These are phyloP conservation scores for Ochetophila trinervis DNA, from an alignment of 306 rosid genomes.

Conservation along the genomic window DNA sequence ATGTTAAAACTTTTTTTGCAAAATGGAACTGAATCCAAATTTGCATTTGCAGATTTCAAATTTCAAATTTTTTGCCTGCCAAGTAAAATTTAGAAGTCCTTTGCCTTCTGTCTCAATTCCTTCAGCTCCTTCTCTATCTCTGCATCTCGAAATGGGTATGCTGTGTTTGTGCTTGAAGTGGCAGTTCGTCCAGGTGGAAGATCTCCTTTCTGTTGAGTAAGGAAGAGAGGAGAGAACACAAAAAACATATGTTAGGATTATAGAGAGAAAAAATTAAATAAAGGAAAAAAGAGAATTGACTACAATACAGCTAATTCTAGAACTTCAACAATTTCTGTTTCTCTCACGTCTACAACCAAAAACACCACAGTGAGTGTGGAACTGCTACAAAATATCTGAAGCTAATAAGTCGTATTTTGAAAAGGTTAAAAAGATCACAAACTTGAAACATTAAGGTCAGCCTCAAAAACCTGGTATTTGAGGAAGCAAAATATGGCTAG, in stretches of 20 bases:
- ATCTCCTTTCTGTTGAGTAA: conserved; percentile 75
- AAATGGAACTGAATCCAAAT: conserved; percentile 16
- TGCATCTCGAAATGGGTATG: conserved; percentile 67
- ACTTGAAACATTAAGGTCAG: no score
- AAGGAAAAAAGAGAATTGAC: background rate
- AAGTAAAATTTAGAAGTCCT: conserved; percentile 40
- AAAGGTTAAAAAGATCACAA: no score
- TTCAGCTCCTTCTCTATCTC: conserved; percentile 84
- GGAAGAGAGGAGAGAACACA: background rate
- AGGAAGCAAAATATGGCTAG: background rate
- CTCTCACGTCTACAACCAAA: no score
- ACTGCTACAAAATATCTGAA: no score
- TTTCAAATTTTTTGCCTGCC: background rate
- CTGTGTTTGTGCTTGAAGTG: conserved; percentile 28
- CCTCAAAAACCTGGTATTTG: background rate
- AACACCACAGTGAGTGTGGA: no score
- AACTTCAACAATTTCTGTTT: no score
- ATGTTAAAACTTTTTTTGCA: conserved; percentile 8
- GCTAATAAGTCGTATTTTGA: no score
- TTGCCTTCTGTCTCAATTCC: conserved; percentile 66
- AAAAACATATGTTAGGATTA: background rate
- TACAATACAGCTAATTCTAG: no score
- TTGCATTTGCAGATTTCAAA: conserved; percentile 16
- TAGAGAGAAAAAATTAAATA: background rate
- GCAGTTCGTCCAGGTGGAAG: conserved; percentile 86